Evolutionary conservation across 306 rosid species (phyloP).

Genomic region (Vicia faba): DNA sequence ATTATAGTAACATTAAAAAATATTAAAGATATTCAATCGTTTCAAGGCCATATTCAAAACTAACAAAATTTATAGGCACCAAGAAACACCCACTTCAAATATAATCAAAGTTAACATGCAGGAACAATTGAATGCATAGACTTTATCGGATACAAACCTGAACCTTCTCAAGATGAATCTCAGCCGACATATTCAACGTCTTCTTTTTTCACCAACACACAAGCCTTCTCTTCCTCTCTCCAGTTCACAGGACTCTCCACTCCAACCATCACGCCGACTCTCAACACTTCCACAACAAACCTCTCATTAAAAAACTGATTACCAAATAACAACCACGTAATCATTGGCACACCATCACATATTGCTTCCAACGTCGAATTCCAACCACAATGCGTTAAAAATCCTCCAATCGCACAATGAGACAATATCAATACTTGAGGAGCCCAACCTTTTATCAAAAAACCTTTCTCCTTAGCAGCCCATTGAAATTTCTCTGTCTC

Average conservation of each 20-base stretch:
- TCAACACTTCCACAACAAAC: constrained; percentile 43
- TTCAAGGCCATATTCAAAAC: too few species aligned
- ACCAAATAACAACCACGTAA: constrained; percentile 63
- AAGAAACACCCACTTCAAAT: too few species aligned
- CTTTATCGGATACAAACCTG: too few species aligned
- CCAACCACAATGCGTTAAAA: constrained; percentile 74
- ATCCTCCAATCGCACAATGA: constrained; percentile 60
- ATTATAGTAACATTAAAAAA: too few species aligned
- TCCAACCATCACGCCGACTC: constrained; percentile 48
- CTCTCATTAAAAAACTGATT: constrained; percentile 67
- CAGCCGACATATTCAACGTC: too few species aligned
- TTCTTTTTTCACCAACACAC: constrained; percentile 49
- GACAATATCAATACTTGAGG: constrained; percentile 60
- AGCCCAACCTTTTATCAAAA: constrained; percentile 64
- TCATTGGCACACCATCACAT: constrained; percentile 55
- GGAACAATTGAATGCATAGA: too few species aligned
- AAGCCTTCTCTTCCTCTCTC: constrained; percentile 49
- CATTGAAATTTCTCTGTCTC: too few species aligned
- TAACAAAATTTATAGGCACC: too few species aligned
- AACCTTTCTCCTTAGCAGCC: constrained; percentile 38
- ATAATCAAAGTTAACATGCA: too few species aligned
- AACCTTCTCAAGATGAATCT: too few species aligned
- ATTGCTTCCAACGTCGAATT: constrained; percentile 64
- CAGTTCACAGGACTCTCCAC: constrained; percentile 40
- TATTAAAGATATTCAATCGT: too few species aligned